Evolutionary conservation across 83 land plant species (phyloP).

Genomic region (Isoetes engelmannii): DNA sequence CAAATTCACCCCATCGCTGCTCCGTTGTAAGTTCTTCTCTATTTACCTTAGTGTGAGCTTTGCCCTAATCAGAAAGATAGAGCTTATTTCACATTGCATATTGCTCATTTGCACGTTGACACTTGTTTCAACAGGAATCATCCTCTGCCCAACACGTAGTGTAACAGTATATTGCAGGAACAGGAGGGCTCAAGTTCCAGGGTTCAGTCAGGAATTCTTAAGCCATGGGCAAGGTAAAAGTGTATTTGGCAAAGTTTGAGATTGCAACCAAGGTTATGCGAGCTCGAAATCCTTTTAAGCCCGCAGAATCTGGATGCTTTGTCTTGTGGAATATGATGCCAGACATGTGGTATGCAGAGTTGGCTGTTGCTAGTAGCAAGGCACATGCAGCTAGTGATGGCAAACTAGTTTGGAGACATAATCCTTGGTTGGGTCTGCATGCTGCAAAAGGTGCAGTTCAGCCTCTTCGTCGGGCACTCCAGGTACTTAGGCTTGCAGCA

Average conservation of each 20-base stretch:
- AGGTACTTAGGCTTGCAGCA: constrained; percentile 24
- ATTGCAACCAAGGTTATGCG: constrained; percentile 36
- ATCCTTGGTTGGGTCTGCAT: constrained; percentile 64
- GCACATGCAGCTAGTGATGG: constrained; percentile 63
- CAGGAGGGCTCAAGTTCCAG: constrained; percentile 44
- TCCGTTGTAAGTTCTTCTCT: constrained; percentile 7
- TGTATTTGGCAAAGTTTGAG: constrained; percentile 48
- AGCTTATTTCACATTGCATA: not conserved
- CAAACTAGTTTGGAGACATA: constrained; percentile 56
- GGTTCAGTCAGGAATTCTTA: constrained; percentile 44
- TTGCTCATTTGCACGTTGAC: not conserved
- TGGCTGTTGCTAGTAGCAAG: constrained; percentile 52
- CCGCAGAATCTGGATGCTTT: constrained; percentile 47
- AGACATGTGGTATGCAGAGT: constrained; percentile 65
- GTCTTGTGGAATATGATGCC: constrained; percentile 71
- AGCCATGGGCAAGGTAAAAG: constrained; percentile 48
- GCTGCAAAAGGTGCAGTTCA: constrained; percentile 68
- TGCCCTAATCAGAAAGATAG: not conserved
- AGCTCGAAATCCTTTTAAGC: constrained; percentile 26
- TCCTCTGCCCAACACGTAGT: constrained; percentile 59
- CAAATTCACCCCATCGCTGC: not conserved
- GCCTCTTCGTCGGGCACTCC: constrained; percentile 58
- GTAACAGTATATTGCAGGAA: constrained; percentile 52
- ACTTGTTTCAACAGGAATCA: constrained; percentile 39
- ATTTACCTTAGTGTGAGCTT: not conserved